Conservation (phyloP, 2,329 filamentous ascomycete species). For the Arthrocladium fulminans region DNA sequence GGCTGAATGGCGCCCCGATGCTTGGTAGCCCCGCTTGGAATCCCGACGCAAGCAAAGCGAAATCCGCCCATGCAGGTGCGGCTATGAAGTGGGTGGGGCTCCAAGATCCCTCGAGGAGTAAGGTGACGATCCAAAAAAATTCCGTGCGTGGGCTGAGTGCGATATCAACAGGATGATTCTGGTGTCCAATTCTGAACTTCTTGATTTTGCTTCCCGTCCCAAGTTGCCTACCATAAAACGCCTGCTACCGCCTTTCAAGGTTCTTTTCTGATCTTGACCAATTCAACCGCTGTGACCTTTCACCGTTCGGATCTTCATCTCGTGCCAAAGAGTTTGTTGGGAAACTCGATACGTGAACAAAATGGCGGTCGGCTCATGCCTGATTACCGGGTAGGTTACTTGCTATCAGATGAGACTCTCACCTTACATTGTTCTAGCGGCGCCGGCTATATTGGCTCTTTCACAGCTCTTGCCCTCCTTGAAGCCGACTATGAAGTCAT, state of each 20-base stretch:
- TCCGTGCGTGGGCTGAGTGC: not conserved
- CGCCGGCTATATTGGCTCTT: slow-evolving; percentile 98
- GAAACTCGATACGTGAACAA: too few relatives aligned
- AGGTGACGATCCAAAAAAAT: not conserved
- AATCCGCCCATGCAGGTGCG: not conserved
- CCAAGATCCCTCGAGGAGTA: not conserved
- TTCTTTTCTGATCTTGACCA: too few relatives aligned
- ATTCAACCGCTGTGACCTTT: too few relatives aligned
- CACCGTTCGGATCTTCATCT: too few relatives aligned
- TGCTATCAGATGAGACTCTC: slow-evolving; percentile 2
- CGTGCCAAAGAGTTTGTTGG: too few relatives aligned
- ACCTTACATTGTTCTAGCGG: slow-evolving; percentile 51
- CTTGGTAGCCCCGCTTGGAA: not conserved
- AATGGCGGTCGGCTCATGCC: slow-evolving; percentile 78
- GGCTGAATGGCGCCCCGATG: not conserved
- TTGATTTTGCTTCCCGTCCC: too few relatives aligned
- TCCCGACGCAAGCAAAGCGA: not conserved
- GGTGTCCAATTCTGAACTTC: too few relatives aligned
- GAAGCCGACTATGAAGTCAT: slow-evolving; percentile 94
- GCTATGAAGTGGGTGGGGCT: not conserved
- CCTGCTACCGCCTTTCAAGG: too few relatives aligned
- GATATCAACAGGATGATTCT: not conserved
- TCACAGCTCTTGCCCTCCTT: slow-evolving; percentile 85
- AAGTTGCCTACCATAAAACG: too few relatives aligned
- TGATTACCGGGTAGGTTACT: slow-evolving; percentile 76